phyloP scores from a whole-genome alignment of 495 filamentous ascomycete species.

The Penicillium tannophilum region DNA sequence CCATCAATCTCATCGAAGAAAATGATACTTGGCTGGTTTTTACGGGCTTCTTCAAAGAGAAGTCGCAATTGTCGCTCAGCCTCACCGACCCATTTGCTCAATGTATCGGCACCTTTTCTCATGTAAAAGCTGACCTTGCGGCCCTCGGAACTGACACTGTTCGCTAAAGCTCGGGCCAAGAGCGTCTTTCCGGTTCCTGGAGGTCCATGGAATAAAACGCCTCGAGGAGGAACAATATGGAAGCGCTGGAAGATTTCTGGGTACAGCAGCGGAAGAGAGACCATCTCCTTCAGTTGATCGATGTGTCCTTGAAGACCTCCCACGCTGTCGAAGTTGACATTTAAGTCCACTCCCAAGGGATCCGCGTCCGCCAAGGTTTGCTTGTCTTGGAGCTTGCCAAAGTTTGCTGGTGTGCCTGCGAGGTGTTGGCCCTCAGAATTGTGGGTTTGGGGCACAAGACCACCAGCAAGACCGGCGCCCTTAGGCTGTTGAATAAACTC shows the following conservation, averaged over 20 bases:
- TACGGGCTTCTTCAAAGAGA: slow-evolving; percentile 93
- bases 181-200: slow-evolving; percentile 98
- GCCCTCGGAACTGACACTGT: slow-evolving; percentile 75
- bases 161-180: slow-evolving; percentile 86
- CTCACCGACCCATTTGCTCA: slow-evolving; percentile 99
- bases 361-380: slow-evolving; percentile 86
- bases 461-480: slow-evolving; percentile 1
- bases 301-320: slow-evolving; percentile 91
- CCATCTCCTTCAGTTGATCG: slow-evolving; percentile 97
- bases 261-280: slow-evolving; percentile 87
- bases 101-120: slow-evolving; percentile 94
- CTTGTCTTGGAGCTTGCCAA: slow-evolving; percentile 87
- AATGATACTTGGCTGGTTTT: slow-evolving; percentile 96
- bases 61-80: slow-evolving; percentile 91
- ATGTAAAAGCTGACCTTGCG: slow-evolving; percentile 98
- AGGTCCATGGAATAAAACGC: slow-evolving; percentile 94
- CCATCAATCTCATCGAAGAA: slow-evolving; percentile 99
- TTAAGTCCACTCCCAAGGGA: slow-evolving; percentile 87
- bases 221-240: slow-evolving; percentile 88
- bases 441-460: slow-evolving; percentile 63
- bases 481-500: slow-evolving; percentile 62
- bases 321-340: slow-evolving; percentile 88
- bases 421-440: slow-evolving; percentile 61
- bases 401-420: slow-evolving; percentile 74
- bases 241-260: slow-evolving; percentile 93